Base-by-base conservation (phyloP, 2,329 filamentous ascomycete species). In the Trichoderma guizhouense region DNA sequence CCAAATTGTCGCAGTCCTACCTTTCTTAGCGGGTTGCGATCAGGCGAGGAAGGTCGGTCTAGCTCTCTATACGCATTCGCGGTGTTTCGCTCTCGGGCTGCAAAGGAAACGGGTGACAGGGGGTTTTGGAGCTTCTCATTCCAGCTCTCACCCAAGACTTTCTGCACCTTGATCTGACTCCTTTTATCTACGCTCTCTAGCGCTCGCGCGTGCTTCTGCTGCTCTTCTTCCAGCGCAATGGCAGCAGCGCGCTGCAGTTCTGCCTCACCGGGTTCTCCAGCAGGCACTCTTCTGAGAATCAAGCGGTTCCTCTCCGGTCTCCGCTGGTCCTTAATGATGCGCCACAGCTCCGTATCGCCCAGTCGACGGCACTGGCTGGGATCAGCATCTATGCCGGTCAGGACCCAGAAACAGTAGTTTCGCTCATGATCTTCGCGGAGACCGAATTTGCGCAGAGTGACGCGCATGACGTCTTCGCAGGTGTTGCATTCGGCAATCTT, bases 371-470 rank as follows among this genome's bases (percentile, higher is more conserved):
- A 97, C 78, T 94, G 90, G 64, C 87, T 88, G 34, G 94, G 92
- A 76, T 96, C 92, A 2, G 95, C 91, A 62, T 98, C 94, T 51
- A 94, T 85, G 65, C 95, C 95, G 75, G 93, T 91, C 72, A 98
- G 86, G 1, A 97, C 92, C 86, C 96, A 98, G 83, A 99, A 98
- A 84, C 95, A 98, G 83, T 97, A 98, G 78, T 97, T 97, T 77
- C 94, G 90, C 79, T 96, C 93, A 78, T 98, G 94, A 74, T 95
- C 93, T 79, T 97, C 94, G 26, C 94, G 93, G 34, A 97, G 87
- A 53, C 91, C 90, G 74, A 97, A 93, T 81, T 98, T 98, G 76
- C 92, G 90, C 58, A 98, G 83, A 0, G 96, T 97, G 73, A 93
- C 92, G 60, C 94, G 88, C 85, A 98, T 95, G 67, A 98, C 93